Base-by-base conservation (phyloP, 192 early-diverging fungal species). In the Dissophora ornata region DNA sequence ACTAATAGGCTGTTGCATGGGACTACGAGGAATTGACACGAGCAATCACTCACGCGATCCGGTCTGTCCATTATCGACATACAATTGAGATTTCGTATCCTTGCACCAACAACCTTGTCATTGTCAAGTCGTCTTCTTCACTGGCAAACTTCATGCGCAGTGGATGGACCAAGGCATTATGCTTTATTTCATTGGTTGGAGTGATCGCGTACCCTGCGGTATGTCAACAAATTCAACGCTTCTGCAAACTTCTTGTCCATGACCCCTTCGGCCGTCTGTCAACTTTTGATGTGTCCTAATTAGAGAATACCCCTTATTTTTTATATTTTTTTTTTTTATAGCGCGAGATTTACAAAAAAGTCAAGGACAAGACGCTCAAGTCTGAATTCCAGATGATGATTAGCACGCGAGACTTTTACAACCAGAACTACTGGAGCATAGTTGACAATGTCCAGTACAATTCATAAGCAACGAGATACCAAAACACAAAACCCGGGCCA, bases 41-140 rank as follows among this genome's bases (percentile, higher is more conserved):
- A 47, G 81, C 81, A 2, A 75, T 82, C 25, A 73, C 67, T 18
- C 57, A 70, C 18, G 67, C 71, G n/a, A 67, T 80, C 34, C 60
- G 70, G 26, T 69, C 57, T 30, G 46, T 58, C 1, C 44, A 68
- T n/a, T 79, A 70, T 47, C 57, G 55, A 18, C 44, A 70, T 40
- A 25, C 48, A 10, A 50, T 82, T 10, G 40, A 50, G 15, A 61
- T 82, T 12, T 51, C 66, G 5, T 82, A 51, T 54, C 70, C 66
- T 18, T 49, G 66, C 22, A 63, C 63, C 28, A 82, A 82, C 51
- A 50, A 82, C 40, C 46, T 65, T 9, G 62, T 82, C 29, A 66
- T 45, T n/a, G 81, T 67, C 13, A 15, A 50, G 18, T 71, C 75
- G 4, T 45, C 77, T 19, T 47, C 69, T 18, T 67, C 71, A 18